phyloP scores from a whole-genome alignment of 495 filamentous ascomycete species.

The Neurospora pannonica region DNA sequence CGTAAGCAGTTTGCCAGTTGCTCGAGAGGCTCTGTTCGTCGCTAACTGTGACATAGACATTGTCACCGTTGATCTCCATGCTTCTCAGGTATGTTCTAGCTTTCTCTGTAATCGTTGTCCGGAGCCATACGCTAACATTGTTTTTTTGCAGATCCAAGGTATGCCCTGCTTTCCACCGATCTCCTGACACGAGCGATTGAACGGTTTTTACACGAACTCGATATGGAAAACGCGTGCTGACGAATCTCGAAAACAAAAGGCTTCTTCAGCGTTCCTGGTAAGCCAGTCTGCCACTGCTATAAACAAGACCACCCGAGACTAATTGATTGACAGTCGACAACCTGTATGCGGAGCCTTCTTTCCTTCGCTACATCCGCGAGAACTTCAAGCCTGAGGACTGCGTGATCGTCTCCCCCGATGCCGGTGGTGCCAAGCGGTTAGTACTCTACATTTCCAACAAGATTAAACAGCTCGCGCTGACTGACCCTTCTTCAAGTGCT shows the following conservation, averaged over 20 bases:
- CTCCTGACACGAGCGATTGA: neutral
- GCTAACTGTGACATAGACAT: slow-evolving; percentile 60
- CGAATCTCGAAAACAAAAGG: slow-evolving; percentile 49
- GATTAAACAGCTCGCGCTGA: neutral
- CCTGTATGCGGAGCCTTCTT: slow-evolving; percentile 90
- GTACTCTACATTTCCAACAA: slow-evolving; percentile 10
- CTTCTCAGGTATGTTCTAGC: slow-evolving; percentile 44
- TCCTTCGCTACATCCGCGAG: slow-evolving; percentile 82
- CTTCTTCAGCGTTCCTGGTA: slow-evolving; percentile 85
- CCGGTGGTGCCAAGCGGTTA: slow-evolving; percentile 91
- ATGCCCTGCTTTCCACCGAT: neutral
- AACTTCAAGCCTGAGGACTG: slow-evolving; percentile 74
- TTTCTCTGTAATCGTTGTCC: neutral
- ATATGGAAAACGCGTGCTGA: neutral
- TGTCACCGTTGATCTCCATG: slow-evolving; percentile 82
- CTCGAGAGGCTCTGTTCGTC: slow-evolving; percentile 31
- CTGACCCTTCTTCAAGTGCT: slow-evolving; percentile 40
- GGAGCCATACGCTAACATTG: neutral
- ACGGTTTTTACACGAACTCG: neutral
- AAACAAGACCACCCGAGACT: neutral
- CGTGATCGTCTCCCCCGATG: slow-evolving; percentile 94
- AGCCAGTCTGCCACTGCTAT: neutral
- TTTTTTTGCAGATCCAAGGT: slow-evolving; percentile 12
- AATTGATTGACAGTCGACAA: slow-evolving; percentile 49
- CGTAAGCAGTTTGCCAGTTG: slow-evolving; percentile 28